phyloP scores from a whole-genome alignment of 2,329 filamentous ascomycete species.

The Thielaviopsis euricoi region DNA sequence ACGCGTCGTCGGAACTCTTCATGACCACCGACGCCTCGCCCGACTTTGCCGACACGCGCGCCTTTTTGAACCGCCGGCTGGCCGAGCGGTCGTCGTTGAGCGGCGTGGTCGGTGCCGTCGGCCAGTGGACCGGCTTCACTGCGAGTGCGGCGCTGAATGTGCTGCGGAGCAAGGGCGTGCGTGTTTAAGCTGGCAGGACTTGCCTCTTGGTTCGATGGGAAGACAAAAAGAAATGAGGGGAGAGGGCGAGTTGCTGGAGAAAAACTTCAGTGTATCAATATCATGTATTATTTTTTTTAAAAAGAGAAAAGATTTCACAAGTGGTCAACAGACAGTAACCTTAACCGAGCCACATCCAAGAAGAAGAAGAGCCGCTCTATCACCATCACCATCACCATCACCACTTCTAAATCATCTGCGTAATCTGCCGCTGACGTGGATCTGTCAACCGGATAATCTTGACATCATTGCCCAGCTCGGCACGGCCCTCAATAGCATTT shows the following conservation, averaged over 20 bases:
- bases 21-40: conserved; percentile 78
- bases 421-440: conserved; percentile 33
- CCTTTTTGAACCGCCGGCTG: conserved; percentile 62
- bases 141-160: conserved; percentile 63
- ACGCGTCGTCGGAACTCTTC: conserved; percentile 68
- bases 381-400: too few relatives aligned
- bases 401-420: conserved; percentile 4
- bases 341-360: neutral
- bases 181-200: too few relatives aligned
- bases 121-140: conserved; percentile 72
- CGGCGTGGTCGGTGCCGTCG: conserved; percentile 43
- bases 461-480: conserved; percentile 48
- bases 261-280: neutral
- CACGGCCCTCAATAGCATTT: conserved; percentile 55
- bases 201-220: too few relatives aligned
- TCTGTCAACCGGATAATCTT: conserved; percentile 55
- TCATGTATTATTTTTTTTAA: conserved; percentile 2
- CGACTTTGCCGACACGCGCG: conserved; percentile 59
- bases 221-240: too few relatives aligned
- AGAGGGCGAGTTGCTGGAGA: too few relatives aligned
- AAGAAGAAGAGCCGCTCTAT: too few relatives aligned
- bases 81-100: conserved; percentile 51
- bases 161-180: conserved; percentile 71
- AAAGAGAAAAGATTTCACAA: neutral
- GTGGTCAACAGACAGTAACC: neutral